Conservation (phyloP, 768 basidiomycete species). For the Lentinula sp. region DNA sequence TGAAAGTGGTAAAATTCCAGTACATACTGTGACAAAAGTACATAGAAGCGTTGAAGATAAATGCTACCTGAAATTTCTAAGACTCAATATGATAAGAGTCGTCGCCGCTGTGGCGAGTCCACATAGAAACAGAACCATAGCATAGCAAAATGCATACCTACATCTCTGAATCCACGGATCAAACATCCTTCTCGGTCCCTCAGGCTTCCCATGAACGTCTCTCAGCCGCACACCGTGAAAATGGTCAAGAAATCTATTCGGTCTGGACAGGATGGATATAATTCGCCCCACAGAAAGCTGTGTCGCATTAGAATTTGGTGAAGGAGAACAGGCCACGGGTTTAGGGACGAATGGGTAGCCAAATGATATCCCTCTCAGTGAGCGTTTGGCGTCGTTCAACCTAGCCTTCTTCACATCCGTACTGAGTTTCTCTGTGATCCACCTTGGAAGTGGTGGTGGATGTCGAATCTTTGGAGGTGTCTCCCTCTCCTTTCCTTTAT, state of each 20-base stretch:
- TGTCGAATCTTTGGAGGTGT: not conserved
- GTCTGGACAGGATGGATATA: constrained; percentile 30
- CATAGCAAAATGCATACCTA: constrained; percentile 50
- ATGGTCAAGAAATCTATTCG: constrained; percentile 39
- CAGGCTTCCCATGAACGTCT: constrained; percentile 37
- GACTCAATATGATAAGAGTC: constrained; percentile 9
- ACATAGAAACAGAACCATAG: constrained; percentile 7
- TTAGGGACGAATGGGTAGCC: constrained; percentile 60
- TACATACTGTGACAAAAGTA: not conserved
- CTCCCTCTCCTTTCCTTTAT: constrained; percentile 19
- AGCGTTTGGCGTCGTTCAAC: constrained; percentile 37
- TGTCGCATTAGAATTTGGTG: constrained; percentile 12
- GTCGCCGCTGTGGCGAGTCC: constrained; percentile 6
- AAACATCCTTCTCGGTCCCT: constrained; percentile 42
- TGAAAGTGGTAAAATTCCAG: not conserved
- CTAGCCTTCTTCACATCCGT: constrained; percentile 35
- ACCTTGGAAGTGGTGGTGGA: constrained; percentile 31
- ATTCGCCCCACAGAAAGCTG: constrained; percentile 12
- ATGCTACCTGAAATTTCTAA: not conserved
- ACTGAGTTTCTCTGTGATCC: constrained; percentile 37
- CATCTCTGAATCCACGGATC: constrained; percentile 56
- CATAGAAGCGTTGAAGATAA: not conserved
- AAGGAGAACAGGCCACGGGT: constrained; percentile 27
- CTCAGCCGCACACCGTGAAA: constrained; percentile 36
- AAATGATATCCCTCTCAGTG: constrained; percentile 39